Evolutionary conservation across 108 stramenopile species (phyloP).

Genomic region (Cyclotella choctawhatcheeana): DNA sequence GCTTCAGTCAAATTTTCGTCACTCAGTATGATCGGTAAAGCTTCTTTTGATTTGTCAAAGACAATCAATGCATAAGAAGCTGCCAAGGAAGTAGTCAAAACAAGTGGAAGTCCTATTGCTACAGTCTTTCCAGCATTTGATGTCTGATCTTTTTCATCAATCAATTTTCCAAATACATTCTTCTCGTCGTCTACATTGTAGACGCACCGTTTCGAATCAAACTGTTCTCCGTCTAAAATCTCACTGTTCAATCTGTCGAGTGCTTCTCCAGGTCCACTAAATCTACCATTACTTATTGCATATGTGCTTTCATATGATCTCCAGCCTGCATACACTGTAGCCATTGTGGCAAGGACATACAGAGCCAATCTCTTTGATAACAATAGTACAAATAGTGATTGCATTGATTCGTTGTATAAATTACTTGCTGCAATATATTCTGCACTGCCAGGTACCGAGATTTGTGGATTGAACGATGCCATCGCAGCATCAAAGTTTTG

Average conservation of each 20-base stretch:
- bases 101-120: slow-evolving; percentile 27
- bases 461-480: not conserved
- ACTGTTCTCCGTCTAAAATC: slow-evolving; percentile 24
- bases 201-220: not conserved
- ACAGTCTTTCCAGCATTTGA: slow-evolving; percentile 18
- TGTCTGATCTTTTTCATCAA: slow-evolving; percentile 29
- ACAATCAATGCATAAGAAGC: slow-evolving; percentile 20
- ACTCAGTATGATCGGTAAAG: not conserved
- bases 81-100: slow-evolving; percentile 26
- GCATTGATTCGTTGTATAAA: slow-evolving; percentile 25
- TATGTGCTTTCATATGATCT: slow-evolving; percentile 12
- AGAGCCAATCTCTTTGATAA: slow-evolving; percentile 29
- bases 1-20: not conserved
- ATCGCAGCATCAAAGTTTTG: slow-evolving; percentile 4
- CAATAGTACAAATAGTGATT: slow-evolving; percentile 19
- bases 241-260: slow-evolving; percentile 41
- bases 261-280: slow-evolving; percentile 31
- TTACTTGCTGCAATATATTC: slow-evolving; percentile 8
- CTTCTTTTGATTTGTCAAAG: not conserved
- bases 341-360: slow-evolving; percentile 29
- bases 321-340: slow-evolving; percentile 34
- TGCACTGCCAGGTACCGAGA: not conserved
- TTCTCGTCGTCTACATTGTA: not conserved
- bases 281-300: not conserved
- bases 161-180: slow-evolving; percentile 20